Evolutionary conservation across 495 filamentous ascomycete genomes (phyloP).

Genomic region (Neurospora tetrasperma): DNA sequence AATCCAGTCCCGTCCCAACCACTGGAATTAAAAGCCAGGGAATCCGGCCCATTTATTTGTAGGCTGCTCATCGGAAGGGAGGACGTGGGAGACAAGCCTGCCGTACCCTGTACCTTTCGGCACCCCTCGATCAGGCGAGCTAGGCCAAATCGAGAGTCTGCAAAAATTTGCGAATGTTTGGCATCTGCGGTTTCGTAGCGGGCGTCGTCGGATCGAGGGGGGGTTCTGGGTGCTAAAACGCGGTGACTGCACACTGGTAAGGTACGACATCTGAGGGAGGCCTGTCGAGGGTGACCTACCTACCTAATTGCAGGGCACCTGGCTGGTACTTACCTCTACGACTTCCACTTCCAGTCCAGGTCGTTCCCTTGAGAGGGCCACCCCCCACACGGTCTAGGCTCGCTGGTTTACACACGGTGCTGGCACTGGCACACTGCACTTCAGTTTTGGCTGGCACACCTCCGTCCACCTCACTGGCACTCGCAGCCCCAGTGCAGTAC

Average conservation of each 20-base stretch:
- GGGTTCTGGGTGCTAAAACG: conserved; percentile 6
- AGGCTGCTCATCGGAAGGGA: conserved; percentile 2
- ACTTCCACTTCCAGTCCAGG: no score
- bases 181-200: not conserved
- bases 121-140: conserved; percentile 1
- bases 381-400: conserved; percentile 12
- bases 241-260: conserved; percentile 8
- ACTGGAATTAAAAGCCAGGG: not conserved
- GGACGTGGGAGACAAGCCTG: conserved; percentile 1
- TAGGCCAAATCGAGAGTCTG: conserved; percentile 15
- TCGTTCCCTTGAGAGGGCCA: not conserved
- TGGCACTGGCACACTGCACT: not conserved
- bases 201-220: not conserved
- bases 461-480: not conserved
- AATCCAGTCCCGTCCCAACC: not conserved
- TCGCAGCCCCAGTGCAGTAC: not conserved
- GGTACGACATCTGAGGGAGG: not conserved
- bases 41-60: conserved; percentile 3
- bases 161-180: conserved; percentile 16
- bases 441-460: not conserved
- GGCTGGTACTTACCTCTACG: not conserved
- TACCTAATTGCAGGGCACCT: not conserved
- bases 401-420: conserved; percentile 3
- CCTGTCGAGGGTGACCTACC: not conserved
- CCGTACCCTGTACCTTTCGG: conserved; percentile 6